Percentiles rank a stretch among this genome's conserved stretches.
Evolutionary conservation across 495 filamentous ascomycete species (phyloP).

Genomic region (Viridothelium virens): DNA sequence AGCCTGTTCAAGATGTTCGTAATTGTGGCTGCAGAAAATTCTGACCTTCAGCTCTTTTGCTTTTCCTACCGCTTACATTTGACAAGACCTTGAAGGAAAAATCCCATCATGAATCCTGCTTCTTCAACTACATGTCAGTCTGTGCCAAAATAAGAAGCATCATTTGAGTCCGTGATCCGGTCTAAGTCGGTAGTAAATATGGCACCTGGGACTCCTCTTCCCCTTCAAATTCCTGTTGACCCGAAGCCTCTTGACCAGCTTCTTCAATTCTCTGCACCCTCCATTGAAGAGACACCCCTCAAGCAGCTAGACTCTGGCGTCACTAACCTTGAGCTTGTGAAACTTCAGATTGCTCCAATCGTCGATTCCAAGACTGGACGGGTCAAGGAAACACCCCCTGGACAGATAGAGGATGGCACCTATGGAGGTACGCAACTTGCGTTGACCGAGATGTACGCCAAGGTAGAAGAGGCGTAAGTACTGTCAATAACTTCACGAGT

Average conservation of each 20-base stretch:
- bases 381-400: neutral
- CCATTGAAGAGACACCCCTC: neutral
- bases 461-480: neutral
- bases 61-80: neutral
- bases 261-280: neutral
- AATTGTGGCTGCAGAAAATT: neutral
- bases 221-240: neutral
- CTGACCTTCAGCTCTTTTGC: neutral
- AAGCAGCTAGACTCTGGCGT: neutral
- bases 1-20: neutral
- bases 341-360: neutral
- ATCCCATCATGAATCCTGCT: neutral
- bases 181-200: neutral
- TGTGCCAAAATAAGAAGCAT: neutral
- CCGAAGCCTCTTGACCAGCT: neutral
- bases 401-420: neutral
- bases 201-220: neutral
- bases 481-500: neutral
- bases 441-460: neutral
- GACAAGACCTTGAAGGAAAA: neutral
- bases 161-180: neutral
- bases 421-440: neutral
- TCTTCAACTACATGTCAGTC: neutral
- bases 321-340: neutral
- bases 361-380: neutral